Evolutionary conservation across 169 alveolate genomes (phyloP).

Genomic region (Babesia caballi): DNA sequence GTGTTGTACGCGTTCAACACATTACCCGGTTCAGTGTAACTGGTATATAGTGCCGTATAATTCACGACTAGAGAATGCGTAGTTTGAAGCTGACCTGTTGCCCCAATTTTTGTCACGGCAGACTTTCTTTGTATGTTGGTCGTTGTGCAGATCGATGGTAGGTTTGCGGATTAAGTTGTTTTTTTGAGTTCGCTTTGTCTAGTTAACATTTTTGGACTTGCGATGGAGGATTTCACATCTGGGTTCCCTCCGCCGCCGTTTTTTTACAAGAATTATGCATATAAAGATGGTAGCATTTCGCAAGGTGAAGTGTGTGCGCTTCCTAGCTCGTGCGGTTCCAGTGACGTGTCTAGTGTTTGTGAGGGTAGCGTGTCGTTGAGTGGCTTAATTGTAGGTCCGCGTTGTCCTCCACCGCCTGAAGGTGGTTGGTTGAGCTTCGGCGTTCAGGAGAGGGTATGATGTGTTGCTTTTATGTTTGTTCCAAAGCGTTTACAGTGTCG

Average conservation of each 20-base stretch:
- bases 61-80: no score
- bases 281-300: conserved; percentile 2
- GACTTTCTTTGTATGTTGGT: no score
- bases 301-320: background rate
- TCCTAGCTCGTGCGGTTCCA: background rate
- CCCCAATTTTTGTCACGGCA: no score
- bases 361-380: background rate
- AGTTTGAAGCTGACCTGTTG: no score
- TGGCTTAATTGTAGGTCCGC: conserved; percentile 19
- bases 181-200: no score
- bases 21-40: no score
- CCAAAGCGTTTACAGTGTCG: background rate
- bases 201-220: no score
- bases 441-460: conserved; percentile 45
- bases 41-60: no score
- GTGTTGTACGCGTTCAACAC: no score
- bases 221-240: conserved; percentile 46
- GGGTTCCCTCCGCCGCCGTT: conserved; percentile 79
- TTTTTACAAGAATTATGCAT: conserved; percentile 65
- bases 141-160: no score
- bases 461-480: background rate
- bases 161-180: no score
- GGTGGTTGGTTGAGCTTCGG: conserved; percentile 70
- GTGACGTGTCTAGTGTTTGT: background rate
- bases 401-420: conserved; percentile 70